A percentile compares a stretch with the other conserved stretches of the same genome.
phyloP scores from a whole-genome alignment of 148 eudicot genomes.

The Chenopodium formosanum region DNA sequence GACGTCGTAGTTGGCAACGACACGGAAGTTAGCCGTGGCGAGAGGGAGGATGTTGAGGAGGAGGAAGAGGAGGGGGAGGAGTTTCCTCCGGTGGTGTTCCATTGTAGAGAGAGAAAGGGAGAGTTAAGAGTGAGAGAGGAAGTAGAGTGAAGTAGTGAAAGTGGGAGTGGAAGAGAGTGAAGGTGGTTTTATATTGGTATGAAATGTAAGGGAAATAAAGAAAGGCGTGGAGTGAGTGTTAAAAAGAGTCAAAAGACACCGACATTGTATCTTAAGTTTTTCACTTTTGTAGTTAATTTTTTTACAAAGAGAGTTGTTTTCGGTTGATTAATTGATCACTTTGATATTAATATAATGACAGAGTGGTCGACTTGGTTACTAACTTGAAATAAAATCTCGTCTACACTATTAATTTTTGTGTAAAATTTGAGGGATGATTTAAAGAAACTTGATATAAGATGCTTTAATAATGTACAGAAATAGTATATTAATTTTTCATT shows the following conservation, averaged over 20 bases:
- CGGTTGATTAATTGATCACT: no score
- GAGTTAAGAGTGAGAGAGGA: background rate
- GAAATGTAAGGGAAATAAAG: background rate
- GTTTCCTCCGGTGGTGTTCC: conserved; percentile 19
- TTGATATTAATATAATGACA: no score
- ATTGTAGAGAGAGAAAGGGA: background rate
- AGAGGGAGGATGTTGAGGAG: conserved; percentile 14
- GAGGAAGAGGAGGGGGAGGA: background rate
- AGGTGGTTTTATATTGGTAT: background rate
- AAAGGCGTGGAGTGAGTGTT: background rate
- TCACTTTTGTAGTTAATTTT: conserved; percentile 15
- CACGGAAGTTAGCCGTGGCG: conserved; percentile 35
- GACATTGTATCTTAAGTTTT: conserved; percentile 11
- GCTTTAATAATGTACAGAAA: no score
- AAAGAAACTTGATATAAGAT: no score
- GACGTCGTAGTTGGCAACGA: conserved; percentile 51
- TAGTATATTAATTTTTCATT: no score
- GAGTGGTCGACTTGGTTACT: no score
- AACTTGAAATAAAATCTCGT: no score
- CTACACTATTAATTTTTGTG: no score
- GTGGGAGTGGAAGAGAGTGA: conserved; percentile 1
- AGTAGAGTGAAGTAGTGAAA: background rate
- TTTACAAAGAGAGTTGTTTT: no score
- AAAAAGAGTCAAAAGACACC: conserved; percentile 37
- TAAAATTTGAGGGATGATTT: no score